Base-by-base conservation (phyloP, 208 protist species). In the Trypanosomatidae sp. region DNA sequence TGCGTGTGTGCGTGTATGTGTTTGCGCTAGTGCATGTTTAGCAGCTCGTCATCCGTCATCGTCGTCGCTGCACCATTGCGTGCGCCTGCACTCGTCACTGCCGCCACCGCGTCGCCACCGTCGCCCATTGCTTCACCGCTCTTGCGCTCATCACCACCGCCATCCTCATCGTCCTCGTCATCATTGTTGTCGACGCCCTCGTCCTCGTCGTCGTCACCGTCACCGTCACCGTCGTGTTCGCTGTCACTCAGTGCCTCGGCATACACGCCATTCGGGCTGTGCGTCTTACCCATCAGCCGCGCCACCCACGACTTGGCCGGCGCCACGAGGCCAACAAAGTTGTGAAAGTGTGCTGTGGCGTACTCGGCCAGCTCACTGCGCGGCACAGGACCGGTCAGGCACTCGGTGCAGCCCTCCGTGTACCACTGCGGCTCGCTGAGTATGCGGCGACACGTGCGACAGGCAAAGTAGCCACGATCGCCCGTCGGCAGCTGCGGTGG, bases 221-320 rank as follows among this genome's bases (percentile, higher is more conserved):
- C 11, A 0, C 67, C 57, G 4, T 61, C 61, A 6, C 71, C 71
- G 5, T 61, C 68, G 0, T 38, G 16, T 8, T 52, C 78, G 7
- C 82, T 63, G 28, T 87, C 79, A 2, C 64, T 63, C 5, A 93
- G 26, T 3, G 53, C 64, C 28, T 78, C 73, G 0, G 85, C 85
- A 51, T 82, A 93, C 13, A 93, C 59, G 27, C 72, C 85, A 41
- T 84, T 86, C 7, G 30, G 35, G 4, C 37, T 25, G 16, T 37
- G 33, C 19, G 24, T 47, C 49, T 75, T 72, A 18, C 70, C 66
- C 52, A 93, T 93, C 2, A 89, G 45, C 7, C 85, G 66, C 19
- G 75, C 80, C 23, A 93, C 74, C 85, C 85, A 93, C 35, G 80
- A 89, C 53, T 79, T 64, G 37, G 73, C 66, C 0, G 85, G 72